A percentile compares a stretch with the other conserved stretches of the same genome.
phyloP scores from a whole-genome alignment of 2,329 filamentous ascomycete species.

The Penicillium griseofulvum region DNA sequence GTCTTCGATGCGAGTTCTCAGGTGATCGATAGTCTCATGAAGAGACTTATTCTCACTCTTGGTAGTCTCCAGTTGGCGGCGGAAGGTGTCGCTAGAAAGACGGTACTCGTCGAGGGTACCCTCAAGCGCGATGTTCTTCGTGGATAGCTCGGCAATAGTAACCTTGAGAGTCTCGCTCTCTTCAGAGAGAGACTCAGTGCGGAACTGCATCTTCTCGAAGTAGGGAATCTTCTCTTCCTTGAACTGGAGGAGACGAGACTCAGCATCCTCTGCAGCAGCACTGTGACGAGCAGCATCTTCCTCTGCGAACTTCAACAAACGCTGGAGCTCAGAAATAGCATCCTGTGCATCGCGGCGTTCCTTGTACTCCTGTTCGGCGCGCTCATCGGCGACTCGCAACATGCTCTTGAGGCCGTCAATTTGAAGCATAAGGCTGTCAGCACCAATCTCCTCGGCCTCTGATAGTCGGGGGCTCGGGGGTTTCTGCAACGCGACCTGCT shows the following conservation, averaged over 20 bases:
- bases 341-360: constrained; percentile 68
- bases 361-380: constrained; percentile 63
- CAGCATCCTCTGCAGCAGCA: constrained; percentile 61
- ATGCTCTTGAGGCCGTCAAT: constrained; percentile 68
- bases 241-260: constrained; percentile 60
- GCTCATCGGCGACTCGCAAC: constrained; percentile 61
- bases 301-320: constrained; percentile 65
- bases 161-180: constrained; percentile 58
- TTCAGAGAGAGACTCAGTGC: constrained; percentile 65
- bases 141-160: constrained; percentile 53
- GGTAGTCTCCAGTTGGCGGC: constrained; percentile 50
- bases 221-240: constrained; percentile 68
- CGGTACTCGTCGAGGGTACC: constrained; percentile 65
- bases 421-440: constrained; percentile 53
- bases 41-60: constrained; percentile 68
- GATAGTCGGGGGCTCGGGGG: constrained; percentile 45
- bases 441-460: constrained; percentile 53
- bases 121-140: constrained; percentile 61
- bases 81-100: constrained; percentile 58
- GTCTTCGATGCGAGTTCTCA: constrained; percentile 78
- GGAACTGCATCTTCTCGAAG: constrained; percentile 63
- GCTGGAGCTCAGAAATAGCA: constrained; percentile 68
- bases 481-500: constrained; percentile 29
- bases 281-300: constrained; percentile 50
- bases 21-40: constrained; percentile 67